These are phyloP conservation scores for Penicillium angulare DNA, from an alignment of 495 filamentous ascomycete genomes.

Conservation along the genomic window DNA sequence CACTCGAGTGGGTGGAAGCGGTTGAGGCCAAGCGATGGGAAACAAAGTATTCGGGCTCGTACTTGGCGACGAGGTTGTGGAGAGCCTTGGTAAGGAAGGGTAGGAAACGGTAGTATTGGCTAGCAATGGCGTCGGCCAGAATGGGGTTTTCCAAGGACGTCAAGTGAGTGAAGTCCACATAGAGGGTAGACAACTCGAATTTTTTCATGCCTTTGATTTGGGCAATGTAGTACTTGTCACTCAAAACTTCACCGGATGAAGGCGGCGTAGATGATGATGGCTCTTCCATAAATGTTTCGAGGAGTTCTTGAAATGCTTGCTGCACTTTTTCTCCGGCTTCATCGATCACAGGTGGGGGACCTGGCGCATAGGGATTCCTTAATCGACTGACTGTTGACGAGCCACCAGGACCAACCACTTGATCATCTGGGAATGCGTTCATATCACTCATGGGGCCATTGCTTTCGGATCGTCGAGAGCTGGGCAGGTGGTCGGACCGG, in stretches of 20 bases:
- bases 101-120: slow-evolving; percentile 91
- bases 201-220: slow-evolving; percentile 88
- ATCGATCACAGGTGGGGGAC: slow-evolving; percentile 84
- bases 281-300: slow-evolving; percentile 83
- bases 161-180: slow-evolving; percentile 93
- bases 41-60: slow-evolving; percentile 91
- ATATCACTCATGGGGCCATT: slow-evolving; percentile 55
- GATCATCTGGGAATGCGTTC: slow-evolving; percentile 59
- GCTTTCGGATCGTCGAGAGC: slow-evolving; percentile 51
- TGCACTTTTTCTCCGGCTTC: slow-evolving; percentile 81
- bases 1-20: slow-evolving; percentile 57
- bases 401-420: slow-evolving; percentile 54
- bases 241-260: slow-evolving; percentile 69
- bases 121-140: slow-evolving; percentile 78
- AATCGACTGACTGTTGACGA: slow-evolving; percentile 56
- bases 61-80: slow-evolving; percentile 89
- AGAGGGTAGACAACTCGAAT: slow-evolving; percentile 89
- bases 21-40: slow-evolving; percentile 78
- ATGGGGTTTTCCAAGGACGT: slow-evolving; percentile 65
- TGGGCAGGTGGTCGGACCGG: slow-evolving; percentile 42
- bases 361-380: slow-evolving; percentile 57
- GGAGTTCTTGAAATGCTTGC: slow-evolving; percentile 80
- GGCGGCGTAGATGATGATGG: slow-evolving; percentile 69
- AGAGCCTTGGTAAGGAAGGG: slow-evolving; percentile 88
- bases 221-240: slow-evolving; percentile 93